Conservation (phyloP, 495 filamentous ascomycete species). For the Penicillium longicatenatum region DNA sequence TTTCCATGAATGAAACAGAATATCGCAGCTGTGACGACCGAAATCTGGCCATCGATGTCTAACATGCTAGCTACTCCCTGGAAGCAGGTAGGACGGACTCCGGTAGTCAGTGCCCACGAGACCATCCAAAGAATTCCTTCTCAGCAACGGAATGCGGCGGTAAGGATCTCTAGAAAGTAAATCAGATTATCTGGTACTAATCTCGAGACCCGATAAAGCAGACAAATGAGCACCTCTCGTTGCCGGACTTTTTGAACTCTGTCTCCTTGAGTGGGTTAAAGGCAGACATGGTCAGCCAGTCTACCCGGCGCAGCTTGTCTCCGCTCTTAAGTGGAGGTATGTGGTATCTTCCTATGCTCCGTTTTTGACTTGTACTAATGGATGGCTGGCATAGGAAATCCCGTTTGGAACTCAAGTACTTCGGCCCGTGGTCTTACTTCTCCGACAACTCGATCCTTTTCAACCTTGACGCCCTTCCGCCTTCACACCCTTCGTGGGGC, state of each 20-base stretch:
- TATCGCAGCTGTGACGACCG: slow-evolving; percentile 39
- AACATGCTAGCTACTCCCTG: slow-evolving; percentile 40
- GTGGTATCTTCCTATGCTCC: neutral
- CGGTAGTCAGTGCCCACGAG: slow-evolving; percentile 23
- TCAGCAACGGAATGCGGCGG: slow-evolving; percentile 19
- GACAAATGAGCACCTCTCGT: slow-evolving; percentile 12
- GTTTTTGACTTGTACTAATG: neutral
- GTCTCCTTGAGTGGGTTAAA: slow-evolving; percentile 32
- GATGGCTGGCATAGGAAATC: slow-evolving; percentile 18
- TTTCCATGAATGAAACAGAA: slow-evolving; percentile 27
- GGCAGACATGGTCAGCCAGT: slow-evolving; percentile 18
- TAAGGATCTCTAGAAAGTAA: slow-evolving; percentile 10
- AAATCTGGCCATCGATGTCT: slow-evolving; percentile 49
- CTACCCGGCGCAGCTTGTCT: slow-evolving; percentile 20
- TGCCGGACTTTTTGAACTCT: slow-evolving; percentile 35
- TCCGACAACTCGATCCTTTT: slow-evolving; percentile 36
- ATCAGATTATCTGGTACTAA: neutral
- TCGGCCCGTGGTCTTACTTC: slow-evolving; percentile 14
- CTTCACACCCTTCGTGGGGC: slow-evolving; percentile 26
- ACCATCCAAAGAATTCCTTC: slow-evolving; percentile 17
- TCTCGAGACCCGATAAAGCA: slow-evolving; percentile 2
- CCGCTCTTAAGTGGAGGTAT: slow-evolving; percentile 24
- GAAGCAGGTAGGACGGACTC: slow-evolving; percentile 29
- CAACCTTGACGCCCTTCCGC: slow-evolving; percentile 37
- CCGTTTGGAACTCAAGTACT: slow-evolving; percentile 27